Conservation (phyloP, 2,329 filamentous ascomycete species). For the Chrysosporium keratinophilum region DNA sequence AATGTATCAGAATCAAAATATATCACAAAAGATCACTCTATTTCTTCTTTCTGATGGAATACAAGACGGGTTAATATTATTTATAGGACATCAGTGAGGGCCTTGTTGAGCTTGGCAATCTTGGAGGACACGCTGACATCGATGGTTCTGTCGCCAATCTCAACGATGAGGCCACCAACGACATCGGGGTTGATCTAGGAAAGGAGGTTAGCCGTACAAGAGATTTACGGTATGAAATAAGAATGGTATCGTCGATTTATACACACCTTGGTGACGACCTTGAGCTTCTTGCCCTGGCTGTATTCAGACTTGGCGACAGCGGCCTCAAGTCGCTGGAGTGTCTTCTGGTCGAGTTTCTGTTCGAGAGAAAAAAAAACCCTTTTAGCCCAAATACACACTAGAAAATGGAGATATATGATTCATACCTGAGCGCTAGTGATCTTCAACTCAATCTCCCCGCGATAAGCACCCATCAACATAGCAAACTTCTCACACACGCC, state of each 20-base stretch:
- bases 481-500: slow-evolving; percentile 79
- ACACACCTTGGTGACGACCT: slow-evolving; percentile 79
- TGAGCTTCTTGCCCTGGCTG: slow-evolving; percentile 91
- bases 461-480: slow-evolving; percentile 75
- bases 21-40: slow-evolving; percentile 8
- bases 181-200: slow-evolving; percentile 83
- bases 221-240: slow-evolving; percentile 13
- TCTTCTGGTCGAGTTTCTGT: slow-evolving; percentile 77
- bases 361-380: slow-evolving; percentile 8
- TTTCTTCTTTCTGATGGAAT: slow-evolving; percentile 10
- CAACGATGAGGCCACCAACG: slow-evolving; percentile 83
- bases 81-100: slow-evolving; percentile 93
- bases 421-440: slow-evolving; percentile 83
- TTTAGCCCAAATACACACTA: background rate
- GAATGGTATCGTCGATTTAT: background rate
- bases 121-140: slow-evolving; percentile 91
- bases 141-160: slow-evolving; percentile 95
- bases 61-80: slow-evolving; percentile 30
- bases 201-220: slow-evolving; percentile 6
- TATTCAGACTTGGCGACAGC: slow-evolving; percentile 84
- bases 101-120: slow-evolving; percentile 98
- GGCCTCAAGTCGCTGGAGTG: slow-evolving; percentile 71
- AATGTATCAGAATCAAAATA: background rate
- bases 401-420: slow-evolving; percentile 16
- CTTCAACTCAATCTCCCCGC: slow-evolving; percentile 84